Conservation (phyloP, 352 stramenopile species). For the Phytophthora hybrid region DNA sequence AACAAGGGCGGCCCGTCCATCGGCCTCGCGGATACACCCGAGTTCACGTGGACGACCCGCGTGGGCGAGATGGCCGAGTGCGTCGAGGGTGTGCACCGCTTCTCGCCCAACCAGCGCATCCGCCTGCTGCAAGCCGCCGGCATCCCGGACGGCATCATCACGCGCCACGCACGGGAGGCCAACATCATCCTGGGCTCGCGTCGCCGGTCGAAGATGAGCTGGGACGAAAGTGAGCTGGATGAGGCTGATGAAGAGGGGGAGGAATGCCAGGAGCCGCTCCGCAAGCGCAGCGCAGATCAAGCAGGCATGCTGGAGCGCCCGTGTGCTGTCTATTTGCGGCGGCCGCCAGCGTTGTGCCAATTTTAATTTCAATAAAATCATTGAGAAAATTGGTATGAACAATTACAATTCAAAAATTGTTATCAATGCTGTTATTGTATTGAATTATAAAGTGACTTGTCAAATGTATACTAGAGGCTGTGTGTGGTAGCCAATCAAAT, state of each 20-base stretch:
- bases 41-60: constrained; percentile 77
- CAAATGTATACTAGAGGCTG: too few species aligned
- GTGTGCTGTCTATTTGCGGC: constrained; percentile 55
- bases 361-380: too few species aligned
- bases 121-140: constrained; percentile 61
- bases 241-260: constrained; percentile 21
- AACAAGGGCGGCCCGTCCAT: constrained; percentile 69
- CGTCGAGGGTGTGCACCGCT: constrained; percentile 70
- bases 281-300: constrained; percentile 61
- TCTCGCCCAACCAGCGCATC: constrained; percentile 66
- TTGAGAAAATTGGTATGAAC: too few species aligned
- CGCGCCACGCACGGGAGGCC: constrained; percentile 60
- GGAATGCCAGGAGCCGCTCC: constrained; percentile 9
- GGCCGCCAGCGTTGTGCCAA: too few species aligned
- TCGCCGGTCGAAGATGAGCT: constrained; percentile 42
- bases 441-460: too few species aligned
- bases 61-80: constrained; percentile 74
- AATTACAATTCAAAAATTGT: too few species aligned
- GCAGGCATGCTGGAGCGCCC: constrained; percentile 49
- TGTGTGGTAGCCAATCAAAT: too few species aligned
- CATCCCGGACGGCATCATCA: constrained; percentile 73
- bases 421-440: too few species aligned
- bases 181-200: constrained; percentile 76
- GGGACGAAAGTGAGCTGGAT: constrained; percentile 24
- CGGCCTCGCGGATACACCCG: constrained; percentile 56